Evolutionary conservation across 805 yeast species (phyloP).

Genomic region (Barnettozyma sp.): DNA sequence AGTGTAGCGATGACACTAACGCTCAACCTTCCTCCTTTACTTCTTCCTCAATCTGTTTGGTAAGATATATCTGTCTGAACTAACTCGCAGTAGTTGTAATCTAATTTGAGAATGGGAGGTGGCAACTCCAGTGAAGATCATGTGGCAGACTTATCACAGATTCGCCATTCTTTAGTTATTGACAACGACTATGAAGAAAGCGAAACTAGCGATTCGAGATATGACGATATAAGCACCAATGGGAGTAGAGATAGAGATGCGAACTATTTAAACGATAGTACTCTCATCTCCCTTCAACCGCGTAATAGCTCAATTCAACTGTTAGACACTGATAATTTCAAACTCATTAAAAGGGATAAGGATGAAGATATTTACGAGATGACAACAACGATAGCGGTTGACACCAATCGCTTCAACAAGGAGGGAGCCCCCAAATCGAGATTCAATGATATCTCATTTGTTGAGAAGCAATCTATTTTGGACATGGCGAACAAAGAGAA

Average conservation of each 20-base stretch:
- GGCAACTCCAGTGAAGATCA: no score
- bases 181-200: constrained; percentile 9
- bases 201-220: not conserved
- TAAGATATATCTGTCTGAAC: no score
- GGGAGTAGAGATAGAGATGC: no score
- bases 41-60: no score
- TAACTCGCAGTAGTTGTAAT: no score
- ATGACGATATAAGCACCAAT: no score
- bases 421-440: constrained; percentile 24
- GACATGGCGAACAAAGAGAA: constrained; percentile 17
- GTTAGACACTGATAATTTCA: not conserved
- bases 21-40: no score
- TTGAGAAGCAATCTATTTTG: constrained; percentile 17
- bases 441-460: constrained; percentile 23
- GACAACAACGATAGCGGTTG: constrained; percentile 14
- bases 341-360: constrained; percentile 12
- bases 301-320: not conserved
- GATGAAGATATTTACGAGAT: constrained; percentile 18
- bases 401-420: constrained; percentile 16
- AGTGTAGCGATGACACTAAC: no score
- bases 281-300: not conserved
- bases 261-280: no score
- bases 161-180: not conserved
- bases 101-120: no score
- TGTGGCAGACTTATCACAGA: no score